Evolutionary conservation across 306 rosid genomes (phyloP), one percentile per base, ranked within the genome.

Genomic region (Quercus berberidifolia): DNA sequence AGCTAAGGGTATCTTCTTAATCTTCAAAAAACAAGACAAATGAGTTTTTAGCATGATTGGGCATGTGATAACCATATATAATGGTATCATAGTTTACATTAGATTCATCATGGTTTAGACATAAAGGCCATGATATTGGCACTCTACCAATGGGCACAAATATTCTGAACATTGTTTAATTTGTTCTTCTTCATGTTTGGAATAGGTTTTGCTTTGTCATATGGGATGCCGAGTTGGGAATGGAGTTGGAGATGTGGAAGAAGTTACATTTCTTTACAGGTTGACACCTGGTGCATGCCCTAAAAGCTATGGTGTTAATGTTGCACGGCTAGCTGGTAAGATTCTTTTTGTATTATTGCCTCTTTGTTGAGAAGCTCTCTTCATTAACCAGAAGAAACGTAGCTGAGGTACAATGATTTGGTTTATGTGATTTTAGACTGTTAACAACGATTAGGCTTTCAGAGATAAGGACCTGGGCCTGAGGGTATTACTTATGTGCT

Each of bases 281-380:
- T 78, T 93, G 86, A 91, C 88, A 13, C 78, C 80, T 3, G 98
- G 98, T 84, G 91, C 97, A 51, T 96, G 99, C 83, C 99, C 99
- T 71, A 96, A 91, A 88, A 93, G 99, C 89, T 96, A 93, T 88
- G 99, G 97, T 63, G 97, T 93, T 78, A 93, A 93, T 72, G 92
- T 96, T 81, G 97, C 99, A 21, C 94, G 93, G 69, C 75, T 96
- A 88, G 99, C 99, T 73, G 97, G 97, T 93, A 89, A 58, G 88
- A 14, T 8, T 59, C 23, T 69, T 83, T 78, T 10, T 28, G 55
- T 46, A 78, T 58, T 77, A 7, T 67, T 65, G 20, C 38, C 60
- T 58, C 15, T 60, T 54, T 52, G 26, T 58, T 25, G 1, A 25
- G 71, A 46, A 46, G 18, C 25, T 30, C 25, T 60, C 54, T 35